Base-by-base conservation (phyloP, 192 early-diverging fungal species). In the Gigaspora rosea region DNA sequence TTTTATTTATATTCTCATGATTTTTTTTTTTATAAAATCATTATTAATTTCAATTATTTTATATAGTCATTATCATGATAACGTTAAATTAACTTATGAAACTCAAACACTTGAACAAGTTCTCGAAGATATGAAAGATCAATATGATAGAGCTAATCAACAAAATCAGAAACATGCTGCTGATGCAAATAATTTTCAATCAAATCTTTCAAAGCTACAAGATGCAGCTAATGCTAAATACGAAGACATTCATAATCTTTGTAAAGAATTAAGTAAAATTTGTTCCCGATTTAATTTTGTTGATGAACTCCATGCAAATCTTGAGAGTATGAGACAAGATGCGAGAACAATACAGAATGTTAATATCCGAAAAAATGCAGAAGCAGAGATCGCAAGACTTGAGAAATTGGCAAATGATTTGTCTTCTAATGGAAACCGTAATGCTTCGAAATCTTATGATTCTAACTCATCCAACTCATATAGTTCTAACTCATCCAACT, bases 341-440 rank as follows among this genome's bases (percentile, higher is more conserved):
- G 49, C 69, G 8, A 71, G 51, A 71, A 35, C 8, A 2, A 27
- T 71, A 35, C n/a, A 71, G 12, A 71, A 71, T 35, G 18, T 0
- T 71, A 33, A 56, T 71, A 10, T 71, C 8, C 47, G 69, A 71
- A 52, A 71, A 10, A 71, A 71, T 1, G 20, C 69, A 32, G 69
- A 71, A 71, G 8, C 11, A 8, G 69, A 71, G 20, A 71, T 71
- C 10, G 3, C 32, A 35, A 71, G 9, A 20, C 48, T 71, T 71
- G 69, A 52, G 22, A 52, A 71, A 56, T 71, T 71, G 51, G 69
- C 18, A 41, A 71, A 71, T 52, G 69, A 71, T 52, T 71, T 71
- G 69, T 71, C 69, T 27, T 27, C 27, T 27, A 27, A 27, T 27
- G 27, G 27, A 27, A 27, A 27, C 27, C 27, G 1, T 27, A 27